These are phyloP conservation scores for Bruguiera parviflora DNA, from an alignment of 345 rosid species.

Conservation along the genomic window DNA sequence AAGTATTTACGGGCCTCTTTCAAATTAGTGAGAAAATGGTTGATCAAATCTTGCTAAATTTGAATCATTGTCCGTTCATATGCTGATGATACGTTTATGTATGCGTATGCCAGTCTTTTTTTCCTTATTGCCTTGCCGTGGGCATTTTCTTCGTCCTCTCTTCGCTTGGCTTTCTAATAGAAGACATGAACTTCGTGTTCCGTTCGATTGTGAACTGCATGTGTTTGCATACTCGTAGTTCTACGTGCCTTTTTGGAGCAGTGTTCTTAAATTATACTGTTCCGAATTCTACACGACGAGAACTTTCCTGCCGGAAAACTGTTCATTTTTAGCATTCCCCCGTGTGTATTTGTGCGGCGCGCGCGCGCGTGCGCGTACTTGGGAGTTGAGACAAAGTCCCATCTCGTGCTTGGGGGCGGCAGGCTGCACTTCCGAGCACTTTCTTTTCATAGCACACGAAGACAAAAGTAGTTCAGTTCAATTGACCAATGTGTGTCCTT, in stretches of 20 bases:
- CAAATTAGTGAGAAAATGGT: background rate
- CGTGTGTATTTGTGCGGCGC: background rate
- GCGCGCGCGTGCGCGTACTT: background rate
- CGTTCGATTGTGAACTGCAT: constrained; percentile 16
- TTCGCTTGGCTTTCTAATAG: background rate
- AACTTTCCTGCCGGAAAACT: background rate
- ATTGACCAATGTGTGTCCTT: constrained; percentile 13
- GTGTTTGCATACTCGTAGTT: background rate
- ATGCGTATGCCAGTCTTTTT: too few relatives aligned
- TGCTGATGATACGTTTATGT: background rate
- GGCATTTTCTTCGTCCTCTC: background rate
- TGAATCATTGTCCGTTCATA: background rate
- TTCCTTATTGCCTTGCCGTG: background rate
- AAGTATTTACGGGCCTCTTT: background rate
- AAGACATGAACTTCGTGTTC: constrained; percentile 15
- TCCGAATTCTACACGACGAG: background rate
- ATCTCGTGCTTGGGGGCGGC: too few relatives aligned
- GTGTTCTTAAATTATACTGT: background rate
- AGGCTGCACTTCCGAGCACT: background rate
- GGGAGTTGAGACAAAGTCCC: background rate
- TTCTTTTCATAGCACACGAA: background rate
- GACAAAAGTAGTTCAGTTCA: background rate
- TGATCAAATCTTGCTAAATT: background rate
- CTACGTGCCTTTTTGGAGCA: background rate
- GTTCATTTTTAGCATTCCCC: background rate